A percentile compares a stretch with the other conserved stretches of the same genome.
Evolutionary conservation across 768 basidiomycete genomes (phyloP).

Genomic region (Candolleomyces aberdarensis): DNA sequence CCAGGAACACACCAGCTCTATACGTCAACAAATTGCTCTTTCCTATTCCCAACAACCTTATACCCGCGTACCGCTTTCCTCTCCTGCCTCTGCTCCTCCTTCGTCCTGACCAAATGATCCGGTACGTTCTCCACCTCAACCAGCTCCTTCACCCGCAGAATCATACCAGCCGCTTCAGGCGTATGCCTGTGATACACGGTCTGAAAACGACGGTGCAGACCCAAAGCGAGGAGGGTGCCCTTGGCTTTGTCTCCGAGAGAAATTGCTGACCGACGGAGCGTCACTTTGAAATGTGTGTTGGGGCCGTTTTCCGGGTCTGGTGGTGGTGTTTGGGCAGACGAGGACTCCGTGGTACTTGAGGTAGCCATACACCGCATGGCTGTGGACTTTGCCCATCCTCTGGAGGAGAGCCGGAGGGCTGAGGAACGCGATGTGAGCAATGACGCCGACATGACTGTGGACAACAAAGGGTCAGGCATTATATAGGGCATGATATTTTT

Average conservation of each 20-base stretch:
- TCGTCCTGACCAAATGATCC: slow-evolving; percentile 60
- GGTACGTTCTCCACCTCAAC: slow-evolving; percentile 87
- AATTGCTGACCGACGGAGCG: slow-evolving; percentile 83
- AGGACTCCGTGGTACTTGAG: not conserved
- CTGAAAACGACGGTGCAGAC: slow-evolving; percentile 78
- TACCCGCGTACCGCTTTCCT: slow-evolving; percentile 70
- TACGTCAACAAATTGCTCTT: slow-evolving; percentile 29
- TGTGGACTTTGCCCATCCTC: not conserved
- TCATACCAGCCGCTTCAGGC: slow-evolving; percentile 79
- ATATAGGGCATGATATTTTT: too few relatives aligned
- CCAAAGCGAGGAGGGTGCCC: slow-evolving; percentile 77
- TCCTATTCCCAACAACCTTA: slow-evolving; percentile 44
- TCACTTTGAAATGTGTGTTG: slow-evolving; percentile 84
- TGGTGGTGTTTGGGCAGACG: not conserved
- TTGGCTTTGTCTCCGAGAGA: slow-evolving; percentile 70
- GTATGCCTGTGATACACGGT: slow-evolving; percentile 79
- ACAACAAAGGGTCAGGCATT: not conserved
- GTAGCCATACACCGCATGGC: not conserved
- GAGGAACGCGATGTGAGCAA: not conserved
- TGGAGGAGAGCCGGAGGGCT: not conserved
- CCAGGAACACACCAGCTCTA: slow-evolving; percentile 11
- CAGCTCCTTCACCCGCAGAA: slow-evolving; percentile 85
- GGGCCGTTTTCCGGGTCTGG: slow-evolving; percentile 17
- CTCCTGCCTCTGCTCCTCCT: slow-evolving; percentile 62
- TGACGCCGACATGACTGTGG: not conserved